These are phyloP conservation scores for Aspergillus haitiensis DNA, from an alignment of 495 filamentous ascomycete genomes.

Conservation along the genomic window DNA sequence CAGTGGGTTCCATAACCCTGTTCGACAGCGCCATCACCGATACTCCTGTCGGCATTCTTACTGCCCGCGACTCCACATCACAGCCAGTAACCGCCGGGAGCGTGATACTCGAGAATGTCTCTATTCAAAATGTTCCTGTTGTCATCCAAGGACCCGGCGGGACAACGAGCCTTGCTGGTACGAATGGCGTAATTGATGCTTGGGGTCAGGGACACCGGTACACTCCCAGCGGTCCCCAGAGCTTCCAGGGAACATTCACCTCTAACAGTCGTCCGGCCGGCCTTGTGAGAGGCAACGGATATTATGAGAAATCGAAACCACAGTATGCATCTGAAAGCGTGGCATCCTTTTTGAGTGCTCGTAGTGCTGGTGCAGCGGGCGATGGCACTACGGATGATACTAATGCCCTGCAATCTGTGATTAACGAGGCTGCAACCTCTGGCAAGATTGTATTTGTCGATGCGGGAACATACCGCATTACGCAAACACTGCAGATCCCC, in stretches of 20 bases:
- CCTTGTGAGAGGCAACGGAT: conserved; percentile 14
- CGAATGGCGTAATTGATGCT: conserved; percentile 48
- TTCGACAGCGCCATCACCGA: conserved; percentile 41
- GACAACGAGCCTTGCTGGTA: conserved; percentile 55
- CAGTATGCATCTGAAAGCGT: conserved; percentile 54
- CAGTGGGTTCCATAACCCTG: conserved; percentile 51
- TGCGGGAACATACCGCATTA: conserved; percentile 50
- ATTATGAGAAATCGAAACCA: conserved; percentile 41
- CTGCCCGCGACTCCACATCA: not conserved
- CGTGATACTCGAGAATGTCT: conserved; percentile 68
- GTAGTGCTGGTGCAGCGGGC: conserved; percentile 60
- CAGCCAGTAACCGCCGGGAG: conserved; percentile 47
- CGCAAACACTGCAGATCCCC: conserved; percentile 47
- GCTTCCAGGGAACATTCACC: conserved; percentile 41
- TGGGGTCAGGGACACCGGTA: conserved; percentile 59
- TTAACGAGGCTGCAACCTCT: conserved; percentile 39
- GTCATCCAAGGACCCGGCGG: conserved; percentile 57
- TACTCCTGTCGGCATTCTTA: not conserved
- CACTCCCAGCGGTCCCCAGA: conserved; percentile 39
- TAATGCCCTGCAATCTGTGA: conserved; percentile 45
- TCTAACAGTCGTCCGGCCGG: not conserved
- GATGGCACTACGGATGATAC: conserved; percentile 73
- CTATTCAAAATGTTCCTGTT: conserved; percentile 57
- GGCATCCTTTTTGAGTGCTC: conserved; percentile 59
- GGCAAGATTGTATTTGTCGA: conserved; percentile 53